Evolutionary conservation across 352 stramenopile genomes (phyloP).

Genomic region (Globisporangium paddicum): DNA sequence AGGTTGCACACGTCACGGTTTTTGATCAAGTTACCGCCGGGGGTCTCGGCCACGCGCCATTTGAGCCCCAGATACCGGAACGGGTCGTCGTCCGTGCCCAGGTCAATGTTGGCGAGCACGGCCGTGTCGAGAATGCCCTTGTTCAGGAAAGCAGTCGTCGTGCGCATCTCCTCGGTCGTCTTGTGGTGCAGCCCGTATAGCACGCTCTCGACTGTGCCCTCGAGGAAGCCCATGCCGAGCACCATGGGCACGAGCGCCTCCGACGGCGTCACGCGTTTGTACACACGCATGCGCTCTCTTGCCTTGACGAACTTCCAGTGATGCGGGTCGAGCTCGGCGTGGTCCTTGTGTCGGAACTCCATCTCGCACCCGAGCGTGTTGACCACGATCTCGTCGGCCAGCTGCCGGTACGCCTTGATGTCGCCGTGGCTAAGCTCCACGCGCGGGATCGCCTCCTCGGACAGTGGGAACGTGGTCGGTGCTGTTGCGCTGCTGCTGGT

Average conservation of each 20-base stretch:
- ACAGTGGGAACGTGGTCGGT: slow-evolving; percentile 18
- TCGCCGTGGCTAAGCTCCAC: slow-evolving; percentile 30
- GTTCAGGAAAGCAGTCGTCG: slow-evolving; percentile 25
- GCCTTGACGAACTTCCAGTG: slow-evolving; percentile 29
- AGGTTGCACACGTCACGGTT: slow-evolving; percentile 42
- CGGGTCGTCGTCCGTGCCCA: slow-evolving; percentile 26
- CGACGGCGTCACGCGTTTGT: slow-evolving; percentile 19
- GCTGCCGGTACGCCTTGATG: slow-evolving; percentile 20
- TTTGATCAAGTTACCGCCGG: slow-evolving; percentile 23
- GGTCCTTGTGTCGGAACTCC: slow-evolving; percentile 16
- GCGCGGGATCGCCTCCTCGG: slow-evolving; percentile 12
- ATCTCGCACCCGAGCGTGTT: slow-evolving; percentile 44
- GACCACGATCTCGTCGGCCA: slow-evolving; percentile 32
- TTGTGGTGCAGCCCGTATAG: slow-evolving; percentile 51
- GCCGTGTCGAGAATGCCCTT: slow-evolving; percentile 35
- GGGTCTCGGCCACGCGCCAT: slow-evolving; percentile 27
- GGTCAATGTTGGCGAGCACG: slow-evolving; percentile 37
- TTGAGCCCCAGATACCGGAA: slow-evolving; percentile 48
- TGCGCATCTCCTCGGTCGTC: slow-evolving; percentile 43
- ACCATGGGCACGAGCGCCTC: slow-evolving; percentile 31
- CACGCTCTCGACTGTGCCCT: slow-evolving; percentile 35
- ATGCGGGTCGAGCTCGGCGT: not conserved
- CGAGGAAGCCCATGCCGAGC: slow-evolving; percentile 29
- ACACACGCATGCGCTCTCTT: slow-evolving; percentile 30
- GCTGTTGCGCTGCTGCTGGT: not conserved